These are phyloP conservation scores for peach (Prunus persica) DNA, from an alignment of 306 rosid genomes.

Conservation along the genomic window Prunus_persica_NCBIv2 NC_034013.1:18017501-18018000, in stretches of 20 bases:
- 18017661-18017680: not conserved
- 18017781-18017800: no score
- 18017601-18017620: not conserved
- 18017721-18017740: no score
- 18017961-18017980: constrained; percentile 1
- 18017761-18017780: no score
- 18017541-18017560: not conserved
- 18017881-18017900: not conserved
- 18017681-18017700: not conserved
- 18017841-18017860: not conserved
- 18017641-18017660: not conserved
- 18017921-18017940: not conserved
- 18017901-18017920: not conserved
- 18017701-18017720: no score
- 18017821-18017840: no score
- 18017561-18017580: not conserved
- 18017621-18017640: not conserved
- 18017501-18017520: not conserved
- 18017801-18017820: no score
- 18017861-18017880: not conserved
- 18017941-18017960: not conserved
- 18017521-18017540: not conserved
- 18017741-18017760: no score
- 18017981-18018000: not conserved
- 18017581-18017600: not conserved